Base-by-base conservation (phyloP, 1,284 basidiomycete species). In the Heterobasidion occidentale region DNA sequence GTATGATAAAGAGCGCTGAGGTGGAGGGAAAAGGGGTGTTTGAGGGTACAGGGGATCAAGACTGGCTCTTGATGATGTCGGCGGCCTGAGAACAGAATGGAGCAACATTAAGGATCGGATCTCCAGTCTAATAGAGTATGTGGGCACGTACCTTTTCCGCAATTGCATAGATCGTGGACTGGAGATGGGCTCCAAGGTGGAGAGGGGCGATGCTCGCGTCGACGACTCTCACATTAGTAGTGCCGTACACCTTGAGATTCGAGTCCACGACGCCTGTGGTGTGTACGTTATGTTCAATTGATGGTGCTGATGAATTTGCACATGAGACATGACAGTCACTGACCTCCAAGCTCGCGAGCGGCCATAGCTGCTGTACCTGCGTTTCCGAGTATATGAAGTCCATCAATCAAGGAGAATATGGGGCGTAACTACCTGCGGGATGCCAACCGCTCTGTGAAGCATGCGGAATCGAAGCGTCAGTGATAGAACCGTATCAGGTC, bases 241-340 rank as follows among this genome's bases (percentile, higher is more conserved):
- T 75, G 44, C 77, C 77, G 65, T 80, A 77, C 7, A 81, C 78
- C 55, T 69, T 64, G 12, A 81, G 36, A 63, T 65, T 46, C 61
- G 70, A 57, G 67, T 73, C 65, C 56, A 70, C 60, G 68, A 74
- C 59, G 68, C 73, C 38, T 53, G 20, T 46, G 27, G 27, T 27
- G 6, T 27, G 27, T 27, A 27, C 7, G 14, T 49, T 49, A 45
- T 45, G 42, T 45, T 14, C 42, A 51, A 20, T n/a, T 34, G 36
- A 8, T 12, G 15, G n/a, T 17, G 14, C 17, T 7, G 53, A 20
- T 14, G 17, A n/a, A 33, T 20, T n/a, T 34, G 36, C 1, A 34
- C 6, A 33, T 15, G 34, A 12, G 7, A 27, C 2, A 27, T 27
- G n/a, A 27, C 27, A 27, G 27, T 27, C 27, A 27, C 38, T 51